A percentile compares a stretch with the other conserved stretches of the same genome.
phyloP scores from a whole-genome alignment of 768 basidiomycete genomes.

The Trametes meyenii region DNA sequence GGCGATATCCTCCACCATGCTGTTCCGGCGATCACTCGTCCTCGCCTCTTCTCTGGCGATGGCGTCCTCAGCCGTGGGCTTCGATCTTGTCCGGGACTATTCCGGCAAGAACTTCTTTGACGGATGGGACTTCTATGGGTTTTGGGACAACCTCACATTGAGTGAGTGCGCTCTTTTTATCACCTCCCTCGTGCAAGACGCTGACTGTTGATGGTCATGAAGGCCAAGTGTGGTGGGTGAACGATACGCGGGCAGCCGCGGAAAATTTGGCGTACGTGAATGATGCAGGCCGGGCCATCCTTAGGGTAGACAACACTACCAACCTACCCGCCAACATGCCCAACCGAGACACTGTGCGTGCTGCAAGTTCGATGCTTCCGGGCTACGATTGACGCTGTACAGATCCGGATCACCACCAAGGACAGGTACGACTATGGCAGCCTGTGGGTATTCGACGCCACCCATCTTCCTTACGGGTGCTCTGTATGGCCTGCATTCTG shows the following conservation, averaged over 20 bases:
- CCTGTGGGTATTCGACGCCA: constrained; percentile 49
- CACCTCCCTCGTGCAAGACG: not conserved
- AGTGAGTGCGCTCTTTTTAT: constrained; percentile 29
- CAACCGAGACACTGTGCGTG: constrained; percentile 61
- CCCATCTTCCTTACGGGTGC: constrained; percentile 61
- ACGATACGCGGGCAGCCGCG: constrained; percentile 46
- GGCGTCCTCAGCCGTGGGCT: constrained; percentile 22
- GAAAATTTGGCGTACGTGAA: constrained; percentile 63
- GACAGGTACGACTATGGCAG: constrained; percentile 47
- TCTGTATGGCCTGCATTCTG: constrained; percentile 50
- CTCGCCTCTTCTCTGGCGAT: constrained; percentile 10
- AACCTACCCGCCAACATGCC: constrained; percentile 48
- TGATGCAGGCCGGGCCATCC: constrained; percentile 60
- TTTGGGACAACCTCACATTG: constrained; percentile 43
- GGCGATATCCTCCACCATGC: constrained; percentile 4
- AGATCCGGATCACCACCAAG: constrained; percentile 51
- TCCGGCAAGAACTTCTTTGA: constrained; percentile 47
- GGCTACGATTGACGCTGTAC: not conserved
- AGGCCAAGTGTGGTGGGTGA: constrained; percentile 70
- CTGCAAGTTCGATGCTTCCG: not conserved
- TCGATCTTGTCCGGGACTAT: constrained; percentile 42
- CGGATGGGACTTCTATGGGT: constrained; percentile 46
- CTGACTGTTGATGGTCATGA: not conserved
- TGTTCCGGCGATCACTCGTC: constrained; percentile 3
- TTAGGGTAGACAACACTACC: constrained; percentile 74